Conservation (phyloP, 371 early-diverging fungal genomes). For the Parasitella parasitica region DNA sequence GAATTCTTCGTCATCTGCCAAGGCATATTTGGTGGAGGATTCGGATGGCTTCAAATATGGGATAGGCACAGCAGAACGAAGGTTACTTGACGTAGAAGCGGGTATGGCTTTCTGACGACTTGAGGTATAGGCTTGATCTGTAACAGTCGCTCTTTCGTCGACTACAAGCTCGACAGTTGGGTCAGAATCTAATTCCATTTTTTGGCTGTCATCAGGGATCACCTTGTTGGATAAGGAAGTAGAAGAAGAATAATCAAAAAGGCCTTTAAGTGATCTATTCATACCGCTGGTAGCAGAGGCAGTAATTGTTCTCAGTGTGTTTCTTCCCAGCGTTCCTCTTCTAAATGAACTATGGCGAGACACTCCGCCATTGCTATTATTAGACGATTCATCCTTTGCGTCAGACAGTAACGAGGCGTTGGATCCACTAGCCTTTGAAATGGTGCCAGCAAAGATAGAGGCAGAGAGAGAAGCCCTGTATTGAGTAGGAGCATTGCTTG, state of each 20-base stretch:
- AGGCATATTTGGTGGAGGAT: constrained; percentile 25
- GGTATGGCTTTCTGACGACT: neutral
- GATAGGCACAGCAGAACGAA: neutral
- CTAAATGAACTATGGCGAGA: constrained; percentile 14
- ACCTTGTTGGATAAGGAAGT: constrained; percentile 9
- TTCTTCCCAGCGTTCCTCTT: constrained; percentile 20
- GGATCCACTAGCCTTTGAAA: constrained; percentile 7
- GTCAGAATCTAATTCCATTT: constrained; percentile 17
- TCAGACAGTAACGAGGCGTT: neutral
- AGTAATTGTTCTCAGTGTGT: constrained; percentile 17
- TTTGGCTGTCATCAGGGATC: constrained; percentile 21
- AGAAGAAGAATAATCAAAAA: constrained; percentile 20
- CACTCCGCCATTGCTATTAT: neutral
- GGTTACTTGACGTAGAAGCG: neutral
- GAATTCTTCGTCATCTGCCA: constrained; percentile 7
- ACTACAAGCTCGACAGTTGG: neutral
- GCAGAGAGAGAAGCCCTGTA: constrained; percentile 21
- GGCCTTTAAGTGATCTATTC: constrained; percentile 14
- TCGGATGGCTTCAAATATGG: constrained; percentile 3
- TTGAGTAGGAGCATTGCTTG: constrained; percentile 6
- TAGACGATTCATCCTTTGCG: neutral
- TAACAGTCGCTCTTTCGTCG: neutral
- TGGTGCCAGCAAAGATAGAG: constrained; percentile 15
- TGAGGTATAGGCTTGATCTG: neutral
- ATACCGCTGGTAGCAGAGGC: constrained; percentile 15